These are phyloP conservation scores for Coniella vitis DNA, from an alignment of 2,329 filamentous ascomycete genomes.

Conservation along the genomic window DNA sequence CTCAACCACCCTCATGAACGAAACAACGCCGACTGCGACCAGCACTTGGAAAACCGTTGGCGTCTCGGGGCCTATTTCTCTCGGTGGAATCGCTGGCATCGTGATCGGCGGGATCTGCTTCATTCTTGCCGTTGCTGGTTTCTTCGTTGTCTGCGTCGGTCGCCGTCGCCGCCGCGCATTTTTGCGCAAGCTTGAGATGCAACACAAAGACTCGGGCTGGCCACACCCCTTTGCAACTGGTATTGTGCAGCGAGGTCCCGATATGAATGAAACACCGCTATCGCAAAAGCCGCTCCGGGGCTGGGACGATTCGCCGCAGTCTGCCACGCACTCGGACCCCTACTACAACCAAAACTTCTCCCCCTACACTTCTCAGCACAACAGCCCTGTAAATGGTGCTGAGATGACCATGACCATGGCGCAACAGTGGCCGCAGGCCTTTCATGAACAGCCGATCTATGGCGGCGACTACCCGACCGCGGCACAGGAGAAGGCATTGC, in stretches of 20 bases:
- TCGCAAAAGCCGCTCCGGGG: conserved; percentile 46
- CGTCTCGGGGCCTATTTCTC: conserved; percentile 39
- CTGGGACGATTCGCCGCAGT: conserved; percentile 49
- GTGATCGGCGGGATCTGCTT: conserved; percentile 44
- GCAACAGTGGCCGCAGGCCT: conserved; percentile 29
- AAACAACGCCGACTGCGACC: conserved; percentile 41
- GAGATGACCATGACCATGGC: conserved; percentile 25
- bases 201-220: conserved; percentile 34
- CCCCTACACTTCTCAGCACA: conserved; percentile 54
- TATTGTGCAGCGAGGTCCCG: conserved; percentile 23
- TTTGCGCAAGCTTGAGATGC: conserved; percentile 39
- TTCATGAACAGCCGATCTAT: conserved; percentile 12
- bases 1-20: conserved; percentile 38
- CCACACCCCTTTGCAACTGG: conserved; percentile 27
- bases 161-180: conserved; percentile 47
- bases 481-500: conserved; percentile 16
- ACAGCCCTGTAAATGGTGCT: conserved; percentile 45
- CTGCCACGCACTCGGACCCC: conserved; percentile 27
- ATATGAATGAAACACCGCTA: conserved; percentile 45
- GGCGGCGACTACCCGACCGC: conserved; percentile 21
- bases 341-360: conserved; percentile 43
- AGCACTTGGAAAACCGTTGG: conserved; percentile 32
- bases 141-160: conserved; percentile 49
- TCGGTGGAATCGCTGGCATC: conserved; percentile 53
- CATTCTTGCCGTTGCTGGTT: conserved; percentile 42